These are phyloP conservation scores for Leccinellum rugosiceps DNA, from an alignment of 768 basidiomycete species.

Conservation along the genomic window DNA sequence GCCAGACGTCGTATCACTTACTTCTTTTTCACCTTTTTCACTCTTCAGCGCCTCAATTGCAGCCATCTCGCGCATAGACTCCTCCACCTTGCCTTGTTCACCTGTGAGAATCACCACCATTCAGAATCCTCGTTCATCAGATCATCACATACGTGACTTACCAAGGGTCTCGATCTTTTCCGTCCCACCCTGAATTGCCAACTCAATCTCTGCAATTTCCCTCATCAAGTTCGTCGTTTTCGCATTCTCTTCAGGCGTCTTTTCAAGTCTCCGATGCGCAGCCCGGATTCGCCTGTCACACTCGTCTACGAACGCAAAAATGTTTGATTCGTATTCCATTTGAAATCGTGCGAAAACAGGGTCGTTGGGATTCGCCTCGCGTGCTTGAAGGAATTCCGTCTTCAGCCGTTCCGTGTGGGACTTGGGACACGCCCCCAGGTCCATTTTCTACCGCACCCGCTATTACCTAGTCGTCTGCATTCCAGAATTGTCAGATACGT, in stretches of 20 bases:
- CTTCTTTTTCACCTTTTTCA: slow-evolving; percentile 96
- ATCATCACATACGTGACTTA: slow-evolving; percentile 33
- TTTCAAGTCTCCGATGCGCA: slow-evolving; percentile 93
- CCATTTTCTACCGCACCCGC: slow-evolving; percentile 79
- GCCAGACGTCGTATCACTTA: slow-evolving; percentile 26
- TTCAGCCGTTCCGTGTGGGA: slow-evolving; percentile 94
- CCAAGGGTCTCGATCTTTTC: slow-evolving; percentile 96
- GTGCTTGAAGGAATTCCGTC: slow-evolving; percentile 81
- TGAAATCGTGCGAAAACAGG: slow-evolving; percentile 86
- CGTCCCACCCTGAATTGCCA: slow-evolving; percentile 97
- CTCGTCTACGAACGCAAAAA: slow-evolving; percentile 95
- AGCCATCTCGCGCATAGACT: slow-evolving; percentile 96
- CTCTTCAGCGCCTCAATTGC: slow-evolving; percentile 97
- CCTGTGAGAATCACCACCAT: slow-evolving; percentile 43
- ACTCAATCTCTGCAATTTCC: slow-evolving; percentile 98
- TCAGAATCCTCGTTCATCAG: slow-evolving; percentile 1
- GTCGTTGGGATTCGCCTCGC: slow-evolving; percentile 70
- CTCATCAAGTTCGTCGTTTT: slow-evolving; percentile 99
- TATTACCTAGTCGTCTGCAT: neutral
- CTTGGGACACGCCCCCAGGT: slow-evolving; percentile 95
- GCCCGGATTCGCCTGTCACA: slow-evolving; percentile 95
- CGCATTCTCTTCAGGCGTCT: slow-evolving; percentile 99
- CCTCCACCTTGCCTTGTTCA: slow-evolving; percentile 98
- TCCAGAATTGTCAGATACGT: slow-evolving; percentile 30
- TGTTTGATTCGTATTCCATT: slow-evolving; percentile 93